phyloP scores from a whole-genome alignment of 73 alveolate genomes.

The Stentor roeselii region DNA sequence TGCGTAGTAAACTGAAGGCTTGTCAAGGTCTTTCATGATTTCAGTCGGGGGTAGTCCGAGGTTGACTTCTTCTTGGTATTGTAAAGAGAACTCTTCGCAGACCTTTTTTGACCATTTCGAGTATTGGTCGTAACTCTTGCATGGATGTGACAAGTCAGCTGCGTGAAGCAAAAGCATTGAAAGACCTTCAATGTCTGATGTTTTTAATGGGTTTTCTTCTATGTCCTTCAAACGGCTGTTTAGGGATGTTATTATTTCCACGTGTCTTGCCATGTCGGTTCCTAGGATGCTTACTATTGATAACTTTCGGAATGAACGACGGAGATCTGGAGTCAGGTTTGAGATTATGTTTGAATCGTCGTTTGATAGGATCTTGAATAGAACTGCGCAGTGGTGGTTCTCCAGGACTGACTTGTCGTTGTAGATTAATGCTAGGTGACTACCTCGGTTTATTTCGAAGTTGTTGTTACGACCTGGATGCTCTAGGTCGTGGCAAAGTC shows the following conservation, averaged over 20 bases:
- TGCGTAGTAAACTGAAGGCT: not conserved
- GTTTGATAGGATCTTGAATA: slow-evolving; percentile 52
- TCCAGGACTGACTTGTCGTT: slow-evolving; percentile 85
- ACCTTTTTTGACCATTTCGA: not conserved
- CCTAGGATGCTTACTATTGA: slow-evolving; percentile 73
- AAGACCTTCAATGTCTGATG: slow-evolving; percentile 18
- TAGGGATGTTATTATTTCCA: slow-evolving; percentile 28
- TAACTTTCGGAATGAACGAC: slow-evolving; percentile 61
- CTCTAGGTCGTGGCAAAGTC: slow-evolving; percentile 72
- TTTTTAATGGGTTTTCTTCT: not conserved
- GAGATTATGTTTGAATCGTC: slow-evolving; percentile 49
- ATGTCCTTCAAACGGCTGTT: not conserved
- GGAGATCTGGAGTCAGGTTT: slow-evolving; percentile 32
- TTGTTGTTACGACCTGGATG: slow-evolving; percentile 82
- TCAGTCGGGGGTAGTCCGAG: not conserved
- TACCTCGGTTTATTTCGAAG: slow-evolving; percentile 48
- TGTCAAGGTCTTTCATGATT: slow-evolving; percentile 28
- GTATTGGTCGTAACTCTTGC: not conserved
- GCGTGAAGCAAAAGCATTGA: not conserved
- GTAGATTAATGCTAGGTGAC: slow-evolving; percentile 61
- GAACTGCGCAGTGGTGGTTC: slow-evolving; percentile 68
- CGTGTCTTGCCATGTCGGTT: slow-evolving; percentile 87
- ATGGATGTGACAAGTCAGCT: not conserved
- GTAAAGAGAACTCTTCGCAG: not conserved
- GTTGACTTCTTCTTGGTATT: not conserved